Evolutionary conservation across 805 yeast species (phyloP), one percentile per base, ranked within the genome.

Genomic region (Metschnikowia henanensis): DNA sequence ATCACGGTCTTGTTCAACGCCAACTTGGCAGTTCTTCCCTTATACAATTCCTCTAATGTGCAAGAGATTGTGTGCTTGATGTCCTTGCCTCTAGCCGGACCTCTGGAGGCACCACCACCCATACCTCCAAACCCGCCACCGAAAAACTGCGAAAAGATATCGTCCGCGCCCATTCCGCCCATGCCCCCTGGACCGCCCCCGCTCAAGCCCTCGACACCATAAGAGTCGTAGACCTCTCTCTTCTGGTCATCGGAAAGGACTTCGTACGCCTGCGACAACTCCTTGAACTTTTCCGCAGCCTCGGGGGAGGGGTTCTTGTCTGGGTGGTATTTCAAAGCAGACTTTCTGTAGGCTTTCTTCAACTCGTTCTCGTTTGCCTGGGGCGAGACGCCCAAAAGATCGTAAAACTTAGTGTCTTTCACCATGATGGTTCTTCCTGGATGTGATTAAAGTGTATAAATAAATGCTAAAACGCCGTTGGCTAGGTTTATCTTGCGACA

Each of bases 281-380:
- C 96, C 68, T 92, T 92, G 69, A 92, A 92, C 70, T 87, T 90
- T 62, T 92, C 98, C 41, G 95, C 94, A 13, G 96, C 97, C 66
- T 91, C 98, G 41, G 86, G 90, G 9, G 53, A 47, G 17, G 56
- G 56, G 49, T 52, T 52, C 72, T 86, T 86, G 70, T 86, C 95
- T 52, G 95, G 95, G 64, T 86, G 95, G 66, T 76, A 83, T 59
- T 83, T 86, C 59, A 86, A 75, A 16, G 95, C 95, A 33, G 86
- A 78, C 58, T 83, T 78, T 76, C 92, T 81, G 70, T 86, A 86
- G 22, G 91, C 92, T 60, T 86, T 86, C 66, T 85, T 86, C 63
- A 86, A 79, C 67, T 85, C 89, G 33, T 74, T 61, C 37, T 83
- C 92, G 23, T 79, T 65, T 23, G 92, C 92, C 40, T 73, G 75